Evolutionary conservation across 129 eudicot genomes (phyloP).

Genomic region (Pseudognaphalium luteoalbum): DNA sequence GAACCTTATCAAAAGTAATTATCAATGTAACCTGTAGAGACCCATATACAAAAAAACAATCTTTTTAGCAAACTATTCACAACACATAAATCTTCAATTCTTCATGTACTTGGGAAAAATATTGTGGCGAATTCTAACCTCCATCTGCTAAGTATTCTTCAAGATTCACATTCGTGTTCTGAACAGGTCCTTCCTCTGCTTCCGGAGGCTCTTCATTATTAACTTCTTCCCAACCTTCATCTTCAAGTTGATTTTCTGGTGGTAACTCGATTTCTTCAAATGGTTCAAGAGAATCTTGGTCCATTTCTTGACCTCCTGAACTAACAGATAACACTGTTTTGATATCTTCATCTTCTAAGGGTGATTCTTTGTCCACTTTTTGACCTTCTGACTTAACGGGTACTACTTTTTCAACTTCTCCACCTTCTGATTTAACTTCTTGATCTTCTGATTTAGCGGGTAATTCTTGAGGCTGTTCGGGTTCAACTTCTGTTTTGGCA

Average conservation of each 20-base stretch:
- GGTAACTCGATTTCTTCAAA: constrained; percentile 26
- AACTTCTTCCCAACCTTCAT: constrained; percentile 28
- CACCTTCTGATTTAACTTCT: constrained; percentile 9
- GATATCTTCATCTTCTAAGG: background rate
- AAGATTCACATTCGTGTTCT: constrained; percentile 16
- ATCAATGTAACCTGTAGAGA: constrained; percentile 26
- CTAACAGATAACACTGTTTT: background rate
- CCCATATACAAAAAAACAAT: constrained; percentile 5
- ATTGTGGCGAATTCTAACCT: constrained; percentile 35
- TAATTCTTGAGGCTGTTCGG: constrained; percentile 17
- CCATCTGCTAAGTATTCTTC: constrained; percentile 47
- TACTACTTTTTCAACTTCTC: background rate
- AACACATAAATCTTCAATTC: constrained; percentile 27
- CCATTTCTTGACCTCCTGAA: constrained; percentile 21
- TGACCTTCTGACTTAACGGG: constrained; percentile 8
- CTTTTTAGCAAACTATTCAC: constrained; percentile 46
- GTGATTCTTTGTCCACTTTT: background rate
- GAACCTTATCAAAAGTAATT: constrained; percentile 13
- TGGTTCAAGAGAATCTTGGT: constrained; percentile 26
- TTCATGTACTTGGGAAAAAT: constrained; percentile 14
- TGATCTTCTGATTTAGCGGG: constrained; percentile 6
- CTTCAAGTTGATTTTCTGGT: constrained; percentile 29
- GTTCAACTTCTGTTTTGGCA: constrained; percentile 26
- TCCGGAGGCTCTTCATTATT: constrained; percentile 20
- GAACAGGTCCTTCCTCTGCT: constrained; percentile 26